Base-by-base conservation (phyloP, 805 yeast species). In the Ogataea siamensis region DNA sequence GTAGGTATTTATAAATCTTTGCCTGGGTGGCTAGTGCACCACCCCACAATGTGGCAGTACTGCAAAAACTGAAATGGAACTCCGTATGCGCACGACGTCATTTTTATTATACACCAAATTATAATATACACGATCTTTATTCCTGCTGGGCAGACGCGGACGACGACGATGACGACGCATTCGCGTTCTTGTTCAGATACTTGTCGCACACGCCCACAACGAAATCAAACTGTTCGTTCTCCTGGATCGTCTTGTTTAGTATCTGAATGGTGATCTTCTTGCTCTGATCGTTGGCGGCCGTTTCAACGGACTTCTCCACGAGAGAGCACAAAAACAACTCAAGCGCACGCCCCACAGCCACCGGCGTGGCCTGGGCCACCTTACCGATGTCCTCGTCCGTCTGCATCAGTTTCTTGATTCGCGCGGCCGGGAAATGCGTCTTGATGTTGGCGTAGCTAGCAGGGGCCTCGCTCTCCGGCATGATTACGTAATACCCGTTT, bases 381-480 rank as follows among this genome's bases (percentile, higher is more conserved):
- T 93, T 93, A 3, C 99, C 99, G 30, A 93, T 89, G 47, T 93
- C 99, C 47, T 93, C 99, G 62, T 93, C 99, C 19, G 94, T 81
- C 58, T 93, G 99, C 96, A 93, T 91, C 42, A 93, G 78, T 54
- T 93, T 87, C 68, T 93, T 93, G 54, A 93, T 88, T 46, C 98
- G 77, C 3, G 98, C 98, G 5, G 88, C 84, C 4, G 95, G 95
- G 61, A 85, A 85, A 57, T 84, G 94, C 23, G 93, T 84, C 60
- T 83, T 83, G 47, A 84, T 80, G 42, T 63, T 67, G 37, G 69
- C 72, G 46, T 70, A 75, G 12, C 53, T 54, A 39, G 28, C 48
- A 43, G 40, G 49, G 34, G 12, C 51, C 50, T n/a, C 45, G 30
- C 40, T 43, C 44, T 30, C 46, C 23, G 38, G 36, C 39, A 40